Conservation (phyloP, 345 rosid genomes). For the Noccaea caerulescens region DNA sequence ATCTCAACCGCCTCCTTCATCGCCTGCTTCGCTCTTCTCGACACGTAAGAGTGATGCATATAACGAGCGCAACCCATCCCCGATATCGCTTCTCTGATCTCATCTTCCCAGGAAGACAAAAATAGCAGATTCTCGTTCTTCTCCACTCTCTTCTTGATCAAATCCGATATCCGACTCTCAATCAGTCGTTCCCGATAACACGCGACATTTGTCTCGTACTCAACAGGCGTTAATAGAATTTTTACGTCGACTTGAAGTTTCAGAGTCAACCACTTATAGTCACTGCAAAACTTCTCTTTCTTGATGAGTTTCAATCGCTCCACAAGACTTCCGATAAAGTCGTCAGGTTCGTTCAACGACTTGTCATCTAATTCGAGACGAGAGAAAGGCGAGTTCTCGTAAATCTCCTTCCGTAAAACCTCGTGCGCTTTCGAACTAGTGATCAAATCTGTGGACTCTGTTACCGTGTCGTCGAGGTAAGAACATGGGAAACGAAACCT, state of each 20-base stretch:
- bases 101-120: slow-evolving; percentile 14
- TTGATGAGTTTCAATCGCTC: not conserved
- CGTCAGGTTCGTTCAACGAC: too few species aligned
- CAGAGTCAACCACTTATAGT: slow-evolving; percentile 29
- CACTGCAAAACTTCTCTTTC: not conserved
- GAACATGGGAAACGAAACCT: slow-evolving; percentile 33
- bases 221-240: not conserved
- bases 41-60: not conserved
- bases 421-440: slow-evolving; percentile 6
- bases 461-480: not conserved
- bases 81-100: slow-evolving; percentile 5
- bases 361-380: too few species aligned
- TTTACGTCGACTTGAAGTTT: not conserved
- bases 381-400: slow-evolving; percentile 5
- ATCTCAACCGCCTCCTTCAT: slow-evolving; percentile 6
- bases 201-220: not conserved
- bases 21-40: slow-evolving; percentile 20
- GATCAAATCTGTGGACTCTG: not conserved
- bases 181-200: not conserved
- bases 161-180: slow-evolving; percentile 1
- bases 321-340: not conserved
- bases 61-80: not conserved
- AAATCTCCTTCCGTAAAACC: slow-evolving; percentile 17
- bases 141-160: slow-evolving; percentile 36
- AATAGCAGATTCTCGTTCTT: slow-evolving; percentile 11